Base-by-base conservation (phyloP, 805 yeast genomes). In the Geotrichum ghanense region DNA sequence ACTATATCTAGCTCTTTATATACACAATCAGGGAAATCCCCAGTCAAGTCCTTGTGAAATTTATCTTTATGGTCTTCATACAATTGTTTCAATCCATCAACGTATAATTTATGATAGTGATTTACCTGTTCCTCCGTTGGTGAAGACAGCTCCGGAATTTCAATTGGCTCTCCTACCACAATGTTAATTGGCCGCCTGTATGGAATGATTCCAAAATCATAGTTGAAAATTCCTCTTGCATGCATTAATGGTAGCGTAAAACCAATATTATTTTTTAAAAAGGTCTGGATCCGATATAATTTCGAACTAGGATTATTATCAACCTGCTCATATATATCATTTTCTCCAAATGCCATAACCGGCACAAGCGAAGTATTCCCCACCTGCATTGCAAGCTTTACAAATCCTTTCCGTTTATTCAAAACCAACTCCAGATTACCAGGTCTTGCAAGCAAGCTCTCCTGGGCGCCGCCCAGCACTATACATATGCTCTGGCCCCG, bases 381-480 rank as follows among this genome's bases (percentile, higher is more conserved):
- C 14, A 81, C 67, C 58, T 81, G 81, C 50, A 92, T 66, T 0
- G 97, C 98, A 25, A 92, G 60, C 56, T 83, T 86, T 23, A 92
- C 79, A 64, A 92, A 92, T 0, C 98, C 98, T 57, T 81, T 83
- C 35, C 98, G 72, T 51, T 78, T 81, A 37, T 79, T 72, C 39
- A 92, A 65, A 0, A 92, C 85, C 42, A 92, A 66, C 48, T 83
- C 82, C 53, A 78, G 74, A 0, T 64, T 59, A 6, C 78, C 76
- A 0, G 83, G 79, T 46, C 70, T 68, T 3, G 85, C 76, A 22
- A 85, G 61, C 31, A 92, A 68, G 1, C 94, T 79, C 58, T 92
- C 98, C 50, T 87, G 83, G 0, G 97, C 97, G 0, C 98, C 98
- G 2, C 98, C 98, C 21, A 92, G 80, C 1, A 92, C 97, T 48